Percentiles rank a stretch among this genome's conserved stretches.
Evolutionary conservation across 306 rosid genomes (phyloP).

Genomic region (Quercus ilex): DNA sequence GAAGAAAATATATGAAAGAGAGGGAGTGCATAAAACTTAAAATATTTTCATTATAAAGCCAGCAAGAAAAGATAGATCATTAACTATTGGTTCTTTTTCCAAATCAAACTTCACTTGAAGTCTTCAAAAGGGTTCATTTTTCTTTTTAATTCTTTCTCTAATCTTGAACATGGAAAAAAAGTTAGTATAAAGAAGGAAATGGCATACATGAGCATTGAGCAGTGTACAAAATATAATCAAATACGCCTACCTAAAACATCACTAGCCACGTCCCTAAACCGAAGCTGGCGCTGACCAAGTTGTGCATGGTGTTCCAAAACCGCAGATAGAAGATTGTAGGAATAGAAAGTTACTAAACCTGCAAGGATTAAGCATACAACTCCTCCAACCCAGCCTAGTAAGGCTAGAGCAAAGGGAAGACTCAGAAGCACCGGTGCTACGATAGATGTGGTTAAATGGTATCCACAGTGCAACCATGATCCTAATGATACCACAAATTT

Average conservation of each 20-base stretch:
- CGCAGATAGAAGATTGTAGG: conserved; percentile 40
- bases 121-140: background rate
- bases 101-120: background rate
- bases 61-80: too few relatives aligned
- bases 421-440: conserved; percentile 32
- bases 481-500: conserved; percentile 19
- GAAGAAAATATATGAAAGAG: background rate
- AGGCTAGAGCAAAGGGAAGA: conserved; percentile 33
- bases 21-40: too few relatives aligned
- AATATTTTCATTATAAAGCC: too few relatives aligned
- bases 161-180: background rate
- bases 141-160: too few relatives aligned
- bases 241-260: conserved; percentile 25
- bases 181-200: too few relatives aligned
- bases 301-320: conserved; percentile 42
- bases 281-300: conserved; percentile 37
- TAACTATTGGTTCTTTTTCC: background rate
- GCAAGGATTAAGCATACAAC: conserved; percentile 22
- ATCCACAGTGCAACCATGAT: conserved; percentile 49
- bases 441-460: conserved; percentile 46
- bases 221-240: background rate
- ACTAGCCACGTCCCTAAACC: conserved; percentile 43
- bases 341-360: conserved; percentile 35
- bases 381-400: conserved; percentile 48
- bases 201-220: background rate